These are phyloP conservation scores for Boletus reticulatus DNA, from an alignment of 768 basidiomycete genomes.

Conservation along the genomic window DNA sequence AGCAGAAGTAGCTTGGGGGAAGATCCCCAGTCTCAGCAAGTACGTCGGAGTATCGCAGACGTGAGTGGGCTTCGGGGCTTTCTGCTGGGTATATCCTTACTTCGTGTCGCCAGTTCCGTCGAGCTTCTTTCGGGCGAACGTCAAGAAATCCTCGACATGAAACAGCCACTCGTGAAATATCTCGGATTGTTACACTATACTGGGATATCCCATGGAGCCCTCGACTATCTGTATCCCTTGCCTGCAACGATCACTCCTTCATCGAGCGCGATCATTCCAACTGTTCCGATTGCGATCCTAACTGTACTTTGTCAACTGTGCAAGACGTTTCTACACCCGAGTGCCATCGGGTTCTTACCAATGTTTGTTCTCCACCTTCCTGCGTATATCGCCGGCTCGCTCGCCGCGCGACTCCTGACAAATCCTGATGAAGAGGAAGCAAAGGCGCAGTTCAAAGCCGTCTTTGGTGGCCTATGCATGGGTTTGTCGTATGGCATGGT, in stretches of 20 bases:
- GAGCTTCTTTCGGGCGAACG: constrained; percentile 14
- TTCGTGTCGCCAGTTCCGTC: constrained; percentile 15
- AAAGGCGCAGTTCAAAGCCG: constrained; percentile 67
- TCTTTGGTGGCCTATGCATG: constrained; percentile 46
- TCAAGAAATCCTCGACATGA: constrained; percentile 30
- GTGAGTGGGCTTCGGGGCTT: constrained; percentile 36
- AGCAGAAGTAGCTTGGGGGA: constrained; percentile 53
- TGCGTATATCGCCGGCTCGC: constrained; percentile 49
- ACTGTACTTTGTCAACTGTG: constrained; percentile 34
- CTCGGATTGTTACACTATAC: constrained; percentile 51
- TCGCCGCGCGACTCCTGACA: constrained; percentile 44
- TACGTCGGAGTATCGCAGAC: constrained; percentile 56
- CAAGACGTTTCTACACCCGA: constrained; percentile 41
- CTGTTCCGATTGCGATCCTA: constrained; percentile 34
- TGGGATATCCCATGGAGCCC: constrained; percentile 47
- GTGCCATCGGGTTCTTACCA: constrained; percentile 40
- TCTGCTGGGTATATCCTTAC: background rate
- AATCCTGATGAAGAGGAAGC: constrained; percentile 58
- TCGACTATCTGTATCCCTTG: constrained; percentile 43
- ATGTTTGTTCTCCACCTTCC: constrained; percentile 54
- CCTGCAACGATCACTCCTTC: constrained; percentile 20
- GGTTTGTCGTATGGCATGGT: constrained; percentile 14
- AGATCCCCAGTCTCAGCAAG: constrained; percentile 43
- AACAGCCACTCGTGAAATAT: constrained; percentile 52
- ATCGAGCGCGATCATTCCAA: constrained; percentile 10